Base-by-base conservation (phyloP, 1,284 basidiomycete species). In the Polyporus tsugae region DNA sequence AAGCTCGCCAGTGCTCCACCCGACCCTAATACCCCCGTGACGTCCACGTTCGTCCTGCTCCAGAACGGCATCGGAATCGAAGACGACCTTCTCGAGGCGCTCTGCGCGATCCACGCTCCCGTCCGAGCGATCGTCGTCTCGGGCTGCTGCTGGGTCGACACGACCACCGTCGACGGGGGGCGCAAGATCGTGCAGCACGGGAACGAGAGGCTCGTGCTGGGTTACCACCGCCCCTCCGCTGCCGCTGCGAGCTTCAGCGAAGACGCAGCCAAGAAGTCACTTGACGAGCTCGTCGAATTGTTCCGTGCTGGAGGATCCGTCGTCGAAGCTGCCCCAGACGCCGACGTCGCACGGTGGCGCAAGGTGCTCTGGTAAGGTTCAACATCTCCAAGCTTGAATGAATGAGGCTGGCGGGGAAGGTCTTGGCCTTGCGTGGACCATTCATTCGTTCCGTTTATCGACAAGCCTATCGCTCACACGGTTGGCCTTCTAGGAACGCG, bases 51-150 rank as follows among this genome's bases (percentile, higher is more conserved):
- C 65, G 78, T 82, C 10, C 74, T 82, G 19, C 76, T 82, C 46
- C 80, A 82, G 71, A 83, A 84, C 70, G 82, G 82, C 5, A 78
- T 84, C 63, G 82, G 81, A 4, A 80, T 83, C 53, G 79, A 83
- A 64, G 76, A 78, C 63, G 81, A 79, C 46, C 74, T 83, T 15
- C 75, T 77, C 49, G 67, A 69, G 0, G 75, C 76, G n/a, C 75
- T 78, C 22, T 22, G 68, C 35, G 60, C 64, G 33, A 62, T 72
- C 63, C 58, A 41, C 11, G 65, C 63, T 2, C 64, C 63, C 0
- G 35, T 46, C 11, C 29, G 15, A 6, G 19, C 60, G 7, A 19
- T 33, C 38, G 77, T 84, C 70, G 74, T 84, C 49, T 80, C 79
- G 0, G 79, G 75, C 13, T 81, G 81, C 70, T 80, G 80, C 13